phyloP scores from a whole-genome alignment of 768 basidiomycete genomes.

The Boletellus sp. region DNA sequence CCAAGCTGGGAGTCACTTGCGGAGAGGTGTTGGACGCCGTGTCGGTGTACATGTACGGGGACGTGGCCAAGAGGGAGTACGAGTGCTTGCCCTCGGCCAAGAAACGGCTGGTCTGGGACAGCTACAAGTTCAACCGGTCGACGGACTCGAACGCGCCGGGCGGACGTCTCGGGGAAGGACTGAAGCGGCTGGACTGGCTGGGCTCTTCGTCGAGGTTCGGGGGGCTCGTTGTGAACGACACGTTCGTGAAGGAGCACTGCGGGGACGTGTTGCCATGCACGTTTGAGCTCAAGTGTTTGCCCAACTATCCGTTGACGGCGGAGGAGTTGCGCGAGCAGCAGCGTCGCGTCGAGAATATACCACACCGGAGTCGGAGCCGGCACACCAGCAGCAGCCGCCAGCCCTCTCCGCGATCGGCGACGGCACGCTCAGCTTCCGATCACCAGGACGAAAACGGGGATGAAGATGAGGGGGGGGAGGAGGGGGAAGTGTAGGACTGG shows the following conservation, averaged over 20 bases:
- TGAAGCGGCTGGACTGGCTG: slow-evolving; percentile 68
- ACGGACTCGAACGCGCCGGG: slow-evolving; percentile 64
- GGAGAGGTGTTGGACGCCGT: slow-evolving; percentile 61
- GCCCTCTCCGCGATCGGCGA: slow-evolving; percentile 17
- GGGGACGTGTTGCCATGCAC: slow-evolving; percentile 54
- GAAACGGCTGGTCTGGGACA: slow-evolving; percentile 43
- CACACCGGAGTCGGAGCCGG: slow-evolving; percentile 23
- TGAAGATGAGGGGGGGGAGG: slow-evolving; percentile 5
- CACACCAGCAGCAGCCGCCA: slow-evolving; percentile 11
- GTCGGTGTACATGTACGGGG: slow-evolving; percentile 45
- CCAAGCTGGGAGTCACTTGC: slow-evolving; percentile 58
- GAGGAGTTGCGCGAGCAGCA: slow-evolving; percentile 50
- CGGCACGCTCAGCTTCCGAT: slow-evolving; percentile 4
- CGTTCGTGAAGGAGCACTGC: slow-evolving; percentile 40
- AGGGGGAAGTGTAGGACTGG: slow-evolving; percentile 8
- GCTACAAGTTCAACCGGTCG: slow-evolving; percentile 67
- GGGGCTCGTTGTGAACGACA: slow-evolving; percentile 49
- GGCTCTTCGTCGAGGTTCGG: slow-evolving; percentile 57
- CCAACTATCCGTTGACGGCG: slow-evolving; percentile 44
- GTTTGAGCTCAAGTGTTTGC: slow-evolving; percentile 53
- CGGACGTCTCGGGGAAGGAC: slow-evolving; percentile 56
- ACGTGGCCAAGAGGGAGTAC: slow-evolving; percentile 52
- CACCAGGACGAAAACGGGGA: slow-evolving; percentile 19
- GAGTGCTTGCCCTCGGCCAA: slow-evolving; percentile 35
- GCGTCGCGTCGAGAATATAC: slow-evolving; percentile 27